Base-by-base conservation (phyloP, 1,284 basidiomycete genomes). In the Ustilago esculenta region DNA sequence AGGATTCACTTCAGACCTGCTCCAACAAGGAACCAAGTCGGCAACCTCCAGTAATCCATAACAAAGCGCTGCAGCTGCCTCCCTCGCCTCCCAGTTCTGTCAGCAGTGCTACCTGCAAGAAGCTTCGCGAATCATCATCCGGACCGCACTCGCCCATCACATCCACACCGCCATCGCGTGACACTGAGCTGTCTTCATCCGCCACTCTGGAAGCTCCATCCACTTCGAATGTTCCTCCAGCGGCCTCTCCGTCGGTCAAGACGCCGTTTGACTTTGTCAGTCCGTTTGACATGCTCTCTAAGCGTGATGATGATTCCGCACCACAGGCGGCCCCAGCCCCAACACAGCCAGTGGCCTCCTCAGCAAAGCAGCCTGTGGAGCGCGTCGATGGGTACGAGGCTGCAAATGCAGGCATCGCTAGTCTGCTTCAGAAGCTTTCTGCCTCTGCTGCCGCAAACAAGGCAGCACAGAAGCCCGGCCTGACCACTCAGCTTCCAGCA, bases 201-300 rank as follows among this genome's bases (percentile, higher is more conserved):
- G 20, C 36, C 18, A 24, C 18, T 12, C 12, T 2, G 5, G 41
- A 17, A 7, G 29, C 36, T 57, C 18, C 30, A 10, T 17, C 47
- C 30, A 25, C 35, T 0, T 17, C 37, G 18, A 37, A 27, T 15
- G 39, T 32, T 15, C 17, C 48, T 9, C 18, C 43, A 14, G 42
- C 58, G 14, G 17, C 58, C 15, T 39, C 51, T 3, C 20, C 58
- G 3, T 48, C 57, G 9, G 23, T 41, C 34, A 54, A 49, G 46
- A 61, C 58, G 6, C 58, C 58, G 8, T 66, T 66, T 27, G 63
- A 66, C 51, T 59, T 66, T 51, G 56, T 66, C 46, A 66, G 55
- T 24, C 63, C 63, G 2, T 66, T 66, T 34, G 63, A 66, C 17
- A 47, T 66, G 54, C 63, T 66, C 12, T 41, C 60, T 11, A 48